Conservation (phyloP, 2,329 filamentous ascomycete genomes). For the Ceratocystis smalleyi region DNA sequence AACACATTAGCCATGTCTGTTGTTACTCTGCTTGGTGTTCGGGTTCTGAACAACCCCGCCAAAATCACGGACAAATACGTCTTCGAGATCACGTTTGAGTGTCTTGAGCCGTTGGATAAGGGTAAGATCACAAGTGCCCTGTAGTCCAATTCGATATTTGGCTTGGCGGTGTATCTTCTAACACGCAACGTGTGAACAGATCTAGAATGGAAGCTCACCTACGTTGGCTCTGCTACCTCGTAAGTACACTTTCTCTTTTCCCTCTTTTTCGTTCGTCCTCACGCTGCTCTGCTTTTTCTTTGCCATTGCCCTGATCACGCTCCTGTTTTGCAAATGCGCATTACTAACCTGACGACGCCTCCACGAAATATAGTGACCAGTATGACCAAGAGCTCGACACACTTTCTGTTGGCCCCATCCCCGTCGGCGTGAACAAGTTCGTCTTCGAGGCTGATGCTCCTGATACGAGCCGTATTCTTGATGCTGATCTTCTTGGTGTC, state of each 20-base stretch:
- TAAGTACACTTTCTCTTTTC: conserved; percentile 34
- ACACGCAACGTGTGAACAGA: conserved; percentile 37
- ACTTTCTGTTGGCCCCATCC: conserved; percentile 91
- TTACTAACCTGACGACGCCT: not conserved
- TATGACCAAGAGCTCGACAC: conserved; percentile 98
- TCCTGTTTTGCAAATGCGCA: conserved; percentile 17
- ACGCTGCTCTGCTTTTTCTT: conserved; percentile 11
- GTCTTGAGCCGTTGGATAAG: conserved; percentile 84
- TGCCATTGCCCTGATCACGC: conserved; percentile 18
- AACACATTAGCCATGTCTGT: conserved; percentile 55
- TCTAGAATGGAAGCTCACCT: conserved; percentile 98
- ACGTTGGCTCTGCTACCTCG: conserved; percentile 96
- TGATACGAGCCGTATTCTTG: conserved; percentile 76
- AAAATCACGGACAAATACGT: conserved; percentile 84
- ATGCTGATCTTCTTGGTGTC: conserved; percentile 88
- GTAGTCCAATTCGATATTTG: not conserved
- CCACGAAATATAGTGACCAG: conserved; percentile 49
- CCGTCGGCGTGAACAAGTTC: conserved; percentile 96
- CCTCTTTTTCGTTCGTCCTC: conserved; percentile 13
- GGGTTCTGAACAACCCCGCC: conserved; percentile 93
- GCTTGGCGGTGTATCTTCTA: conserved; percentile 17
- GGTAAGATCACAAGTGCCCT: conserved; percentile 34
- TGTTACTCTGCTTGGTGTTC: conserved; percentile 86
- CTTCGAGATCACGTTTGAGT: conserved; percentile 98
- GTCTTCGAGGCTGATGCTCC: conserved; percentile 91